Percentiles rank a stretch among this genome's conserved stretches.
Conservation (phyloP, 2,329 filamentous ascomycete genomes). For the Paramyrothecium roridum region DNA sequence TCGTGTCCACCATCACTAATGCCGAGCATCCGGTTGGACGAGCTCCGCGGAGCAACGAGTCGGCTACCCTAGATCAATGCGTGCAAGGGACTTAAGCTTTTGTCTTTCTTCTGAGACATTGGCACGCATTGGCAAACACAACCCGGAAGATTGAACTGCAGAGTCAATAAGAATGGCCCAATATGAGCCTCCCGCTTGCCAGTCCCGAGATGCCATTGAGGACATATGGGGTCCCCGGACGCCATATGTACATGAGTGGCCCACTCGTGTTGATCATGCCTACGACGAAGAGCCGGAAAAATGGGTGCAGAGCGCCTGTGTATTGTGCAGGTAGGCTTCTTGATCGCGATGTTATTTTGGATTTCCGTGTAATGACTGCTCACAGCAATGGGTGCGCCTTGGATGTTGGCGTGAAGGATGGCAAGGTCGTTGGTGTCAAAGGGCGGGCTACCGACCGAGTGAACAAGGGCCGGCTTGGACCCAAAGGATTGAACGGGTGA, state of each 20-base stretch:
- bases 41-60: background rate
- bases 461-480: slow-evolving; percentile 29
- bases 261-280: slow-evolving; percentile 22
- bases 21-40: background rate
- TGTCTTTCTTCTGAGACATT: too few relatives aligned
- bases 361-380: background rate
- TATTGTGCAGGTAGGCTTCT: slow-evolving; percentile 28
- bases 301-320: slow-evolving; percentile 35
- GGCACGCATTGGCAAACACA: background rate
- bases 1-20: background rate
- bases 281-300: slow-evolving; percentile 27
- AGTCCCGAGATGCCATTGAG: slow-evolving; percentile 22
- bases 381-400: slow-evolving; percentile 31
- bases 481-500: slow-evolving; percentile 29
- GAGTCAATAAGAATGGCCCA: background rate
- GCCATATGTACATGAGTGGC: slow-evolving; percentile 31
- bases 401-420: slow-evolving; percentile 30
- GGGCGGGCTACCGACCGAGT: slow-evolving; percentile 26
- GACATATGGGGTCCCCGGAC: slow-evolving; percentile 24
- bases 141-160: background rate
- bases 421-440: slow-evolving; percentile 31
- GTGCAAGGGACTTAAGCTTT: too few relatives aligned
- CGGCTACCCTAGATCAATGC: background rate
- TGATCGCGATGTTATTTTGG: background rate
- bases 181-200: background rate